phyloP scores from a whole-genome alignment of 257 asterid genomes.

The Cordia subcordata region DNA sequence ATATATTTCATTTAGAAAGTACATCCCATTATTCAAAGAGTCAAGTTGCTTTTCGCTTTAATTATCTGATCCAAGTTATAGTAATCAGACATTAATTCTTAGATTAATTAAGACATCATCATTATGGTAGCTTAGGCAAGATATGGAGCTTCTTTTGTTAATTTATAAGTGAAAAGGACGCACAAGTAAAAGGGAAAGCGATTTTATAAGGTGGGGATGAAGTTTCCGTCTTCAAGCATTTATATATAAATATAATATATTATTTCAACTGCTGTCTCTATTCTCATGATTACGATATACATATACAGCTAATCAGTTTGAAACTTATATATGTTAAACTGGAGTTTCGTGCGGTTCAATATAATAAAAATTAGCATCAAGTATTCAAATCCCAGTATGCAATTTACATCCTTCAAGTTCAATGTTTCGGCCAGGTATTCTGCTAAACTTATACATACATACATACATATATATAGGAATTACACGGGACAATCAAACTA shows the following conservation, averaged over 20 bases:
- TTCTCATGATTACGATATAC: no score
- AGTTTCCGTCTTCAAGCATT: no score
- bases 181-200: neutral
- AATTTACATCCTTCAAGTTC: neutral
- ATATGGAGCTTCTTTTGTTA: neutral
- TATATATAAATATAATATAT: no score
- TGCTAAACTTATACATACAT: neutral
- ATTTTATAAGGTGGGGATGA: neutral
- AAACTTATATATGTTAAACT: neutral
- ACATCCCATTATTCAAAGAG: no score
- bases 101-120: neutral
- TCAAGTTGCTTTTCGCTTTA: neutral
- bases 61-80: no score
- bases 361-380: neutral
- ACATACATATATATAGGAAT: no score
- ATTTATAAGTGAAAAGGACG: neutral
- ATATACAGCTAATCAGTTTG: neutral
- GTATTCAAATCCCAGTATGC: neutral
- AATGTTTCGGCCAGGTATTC: neutral
- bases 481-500: no score
- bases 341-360: neutral
- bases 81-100: neutral
- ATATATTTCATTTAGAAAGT: neutral
- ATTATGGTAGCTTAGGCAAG: neutral
- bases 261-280: no score